Base-by-base conservation (phyloP, 345 rosid species). In the Combretum micranthum region DNA sequence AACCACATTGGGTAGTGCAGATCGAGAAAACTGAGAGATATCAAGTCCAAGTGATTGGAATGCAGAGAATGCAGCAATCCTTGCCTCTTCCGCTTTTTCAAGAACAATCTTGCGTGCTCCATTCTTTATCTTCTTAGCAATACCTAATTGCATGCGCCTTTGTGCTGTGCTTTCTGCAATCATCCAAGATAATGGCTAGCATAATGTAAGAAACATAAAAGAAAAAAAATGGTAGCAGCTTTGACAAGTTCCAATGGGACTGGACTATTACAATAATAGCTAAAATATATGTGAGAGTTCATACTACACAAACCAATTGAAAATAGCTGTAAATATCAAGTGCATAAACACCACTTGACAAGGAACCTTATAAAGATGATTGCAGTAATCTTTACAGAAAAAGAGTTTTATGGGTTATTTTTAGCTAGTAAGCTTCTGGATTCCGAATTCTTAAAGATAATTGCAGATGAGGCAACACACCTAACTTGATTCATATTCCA, bases 81-180 rank as follows among this genome's bases (percentile, higher is more conserved):
- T 80, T 26, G 97, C 99, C 73, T 88, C 99, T 83, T 92, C 97
- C 20, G 97, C 97, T 80, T 92, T 89, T 66, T 89, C 97, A 63
- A 89, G 85, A 62, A 92, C 99, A 77, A 92, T 84, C 83, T 84
- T 92, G 55, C 91, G 81, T 14, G 99, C 96, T 65, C 91, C 94
- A 71, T 83, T 88, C 76, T 83, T 92, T 44, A 92, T 86, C 80
- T 92, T 92, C 81, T 85, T 92, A 26, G 94, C 99, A 67, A 86
- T 77, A 57, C 99, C 94, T 67, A 89, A 57, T 12, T 85, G 94
- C 57, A 85, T 48, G 52, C 86, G 83, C 67, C 82, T 81, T 72
- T 88, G 97, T 64, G 87, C 90, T 59, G 82, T 64, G 62, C 83
- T 78, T 72, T 77, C 83, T 79, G 53, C 66, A 72, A 23, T 59